Evolutionary conservation across 202 grass and related monocot species (phyloP), one percentile per base, ranked within the genome.

Genomic region (Bolboschoenoplectus hybrid): DNA sequence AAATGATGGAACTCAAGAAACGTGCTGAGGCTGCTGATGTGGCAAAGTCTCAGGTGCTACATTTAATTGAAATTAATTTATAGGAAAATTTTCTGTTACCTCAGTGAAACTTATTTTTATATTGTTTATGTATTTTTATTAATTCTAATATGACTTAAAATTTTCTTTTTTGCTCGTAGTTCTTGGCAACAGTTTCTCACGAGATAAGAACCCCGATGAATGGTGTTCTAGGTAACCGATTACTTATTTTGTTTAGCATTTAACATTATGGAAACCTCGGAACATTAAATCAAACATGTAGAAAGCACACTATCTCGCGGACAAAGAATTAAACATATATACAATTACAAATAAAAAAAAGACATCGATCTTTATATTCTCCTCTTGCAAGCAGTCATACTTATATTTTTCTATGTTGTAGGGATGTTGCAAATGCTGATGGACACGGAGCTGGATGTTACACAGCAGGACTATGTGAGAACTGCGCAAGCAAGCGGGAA

Each of bases 121-220:
- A 58, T 61, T 61, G 38, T 80, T 61, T 55, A n/a, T 80, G n/a
- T 55, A 73, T 16, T 61, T 12, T 13, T 83, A 52, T 65, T 9
- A 34, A 44, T 26, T 67, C 51, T 60, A 53, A 82, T 63, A 52
- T 9, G 32, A 46, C 46, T 17, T 85, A 36, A 26, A 26, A 16
- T 52, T 68, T 79, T 85, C 72, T 83, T 13, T 64, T 71, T 63
- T 60, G 9, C 52, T 11, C 91, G 80, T 90, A 99, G 97, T 99
- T 99, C 89, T 87, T 99, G 90, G 97, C 97, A 68, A 99, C 97
- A 14, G 97, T 99, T 89, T 99, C 97, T 82, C 97, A 99, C 58
- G 97, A 99, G 94, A 99, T 99, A 64, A 92, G 97, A 89, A 99
- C 97, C 81, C 97, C 97, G 10, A 99, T 99, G 97, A 99, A 99